A percentile compares a stretch with the other conserved stretches of the same genome.
phyloP scores from a whole-genome alignment of 2,329 filamentous ascomycete genomes.

The Neofusicoccum cordaticola region DNA sequence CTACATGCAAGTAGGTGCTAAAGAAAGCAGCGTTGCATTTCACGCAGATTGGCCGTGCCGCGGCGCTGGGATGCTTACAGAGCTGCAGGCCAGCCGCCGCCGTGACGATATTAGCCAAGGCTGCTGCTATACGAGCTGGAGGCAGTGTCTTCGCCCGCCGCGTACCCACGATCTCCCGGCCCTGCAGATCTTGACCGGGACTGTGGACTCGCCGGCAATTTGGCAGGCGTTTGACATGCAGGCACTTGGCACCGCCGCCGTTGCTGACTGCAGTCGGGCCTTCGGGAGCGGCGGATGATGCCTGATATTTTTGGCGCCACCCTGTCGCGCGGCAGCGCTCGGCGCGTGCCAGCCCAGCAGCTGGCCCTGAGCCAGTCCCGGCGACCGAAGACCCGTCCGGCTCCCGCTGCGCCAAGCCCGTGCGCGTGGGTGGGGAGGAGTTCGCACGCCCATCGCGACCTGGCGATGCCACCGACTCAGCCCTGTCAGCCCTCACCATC shows the following conservation, averaged over 20 bases:
- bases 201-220: slow-evolving; percentile 3
- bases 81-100: background rate
- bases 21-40: background rate
- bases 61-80: background rate
- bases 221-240: background rate
- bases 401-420: slow-evolving; percentile 3
- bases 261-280: background rate
- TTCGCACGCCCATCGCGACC: background rate
- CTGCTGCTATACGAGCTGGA: slow-evolving; percentile 2
- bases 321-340: background rate
- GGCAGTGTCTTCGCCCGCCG: background rate
- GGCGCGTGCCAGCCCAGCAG: slow-evolving; percentile 5
- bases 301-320: slow-evolving; percentile 1
- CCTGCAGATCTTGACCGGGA: slow-evolving; percentile 14
- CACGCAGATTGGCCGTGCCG: background rate
- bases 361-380: too few relatives aligned
- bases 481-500: background rate
- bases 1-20: background rate
- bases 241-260: slow-evolving; percentile 1
- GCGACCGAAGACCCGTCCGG: background rate
- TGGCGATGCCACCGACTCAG: slow-evolving; percentile 3
- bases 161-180: slow-evolving; percentile 10
- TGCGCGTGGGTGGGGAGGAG: slow-evolving; percentile 11
- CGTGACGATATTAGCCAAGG: background rate
- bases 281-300: background rate